Base-by-base conservation (phyloP, 305 asterid species). In the Fraxinus dipetala region DNA sequence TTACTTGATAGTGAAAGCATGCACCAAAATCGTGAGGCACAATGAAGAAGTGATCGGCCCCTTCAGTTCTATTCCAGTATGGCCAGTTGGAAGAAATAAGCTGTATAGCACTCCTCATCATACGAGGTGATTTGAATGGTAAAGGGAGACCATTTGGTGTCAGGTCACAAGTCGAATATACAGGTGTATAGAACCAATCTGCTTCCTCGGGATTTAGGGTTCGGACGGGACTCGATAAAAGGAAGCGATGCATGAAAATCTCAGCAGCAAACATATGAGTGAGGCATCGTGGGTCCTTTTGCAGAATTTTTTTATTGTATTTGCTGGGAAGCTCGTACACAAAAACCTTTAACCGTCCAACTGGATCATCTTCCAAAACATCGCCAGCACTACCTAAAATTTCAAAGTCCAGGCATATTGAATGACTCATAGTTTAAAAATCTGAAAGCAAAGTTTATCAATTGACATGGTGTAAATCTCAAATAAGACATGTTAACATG, bases 261-360 rank as follows among this genome's bases (percentile, higher is more conserved):
- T 91, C 94, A 0, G 94, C 94, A 35, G 94, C 94, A 87, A 91
- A 91, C 94, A 91, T 91, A 86, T 91, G 94, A 73, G 78, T 91
- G 80, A 91, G 92, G 79, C 94, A 91, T 87, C 94, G 85, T 3
- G 91, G 89, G 67, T 91, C 94, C 86, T 89, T 90, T 45, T 87
- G 92, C 70, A 90, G 80, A 56, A 89, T 86, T 84, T 89, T 90
- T 83, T 89, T 91, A 89, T 89, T 91, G 88, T 91, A 91, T 79
- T 91, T 91, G 89, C 92, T 91, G 13, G 94, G 94, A 77, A 91
- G 94, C 83, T 91, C 94, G 38, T 91, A 90, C 4, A 91, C 89
- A 4, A 90, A 91, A 2, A 91, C 95, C 83, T 91, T 91, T 83
- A 91, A 81, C 84, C 93, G 86, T 75, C 95, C 95, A 0, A 91